These are phyloP conservation scores for Populus davidiana DNA, from an alignment of 345 rosid species.

Conservation along the genomic window DNA sequence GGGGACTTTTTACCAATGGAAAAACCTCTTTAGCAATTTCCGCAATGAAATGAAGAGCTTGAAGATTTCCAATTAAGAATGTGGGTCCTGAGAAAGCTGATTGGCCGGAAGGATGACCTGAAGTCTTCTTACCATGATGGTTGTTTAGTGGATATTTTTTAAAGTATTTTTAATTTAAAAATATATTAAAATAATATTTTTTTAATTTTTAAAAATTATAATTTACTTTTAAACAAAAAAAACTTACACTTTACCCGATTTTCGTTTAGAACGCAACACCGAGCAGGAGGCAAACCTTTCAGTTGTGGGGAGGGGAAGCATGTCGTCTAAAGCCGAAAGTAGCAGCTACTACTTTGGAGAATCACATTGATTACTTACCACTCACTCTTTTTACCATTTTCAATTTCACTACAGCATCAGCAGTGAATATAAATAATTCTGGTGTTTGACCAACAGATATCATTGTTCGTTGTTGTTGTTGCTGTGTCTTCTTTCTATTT, in stretches of 20 bases:
- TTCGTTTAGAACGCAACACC: too few species aligned
- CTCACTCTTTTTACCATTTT: not conserved
- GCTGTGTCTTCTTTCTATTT: not conserved
- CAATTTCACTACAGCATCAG: not conserved
- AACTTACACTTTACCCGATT: too few species aligned
- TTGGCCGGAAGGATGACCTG: not conserved
- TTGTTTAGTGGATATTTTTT: too few species aligned
- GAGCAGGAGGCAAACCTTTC: not conserved
- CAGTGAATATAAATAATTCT: not conserved
- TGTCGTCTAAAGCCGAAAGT: not conserved
- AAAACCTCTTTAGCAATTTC: not conserved
- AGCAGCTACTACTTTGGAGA: not conserved
- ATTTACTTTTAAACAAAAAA: too few species aligned
- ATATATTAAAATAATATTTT: too few species aligned
- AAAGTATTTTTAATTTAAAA: too few species aligned
- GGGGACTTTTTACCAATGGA: not conserved
- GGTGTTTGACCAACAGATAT: not conserved
- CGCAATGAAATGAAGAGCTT: not conserved
- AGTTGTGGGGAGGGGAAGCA: not conserved
- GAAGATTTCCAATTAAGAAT: not conserved
- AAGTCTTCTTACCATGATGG: not conserved
- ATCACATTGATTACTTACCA: not conserved
- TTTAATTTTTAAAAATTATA: too few species aligned
- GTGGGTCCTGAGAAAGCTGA: not conserved
- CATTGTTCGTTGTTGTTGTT: not conserved